These are phyloP conservation scores for Fusarium brevicatenulatum DNA, from an alignment of 2,329 filamentous ascomycete species.

Conservation along the genomic window DNA sequence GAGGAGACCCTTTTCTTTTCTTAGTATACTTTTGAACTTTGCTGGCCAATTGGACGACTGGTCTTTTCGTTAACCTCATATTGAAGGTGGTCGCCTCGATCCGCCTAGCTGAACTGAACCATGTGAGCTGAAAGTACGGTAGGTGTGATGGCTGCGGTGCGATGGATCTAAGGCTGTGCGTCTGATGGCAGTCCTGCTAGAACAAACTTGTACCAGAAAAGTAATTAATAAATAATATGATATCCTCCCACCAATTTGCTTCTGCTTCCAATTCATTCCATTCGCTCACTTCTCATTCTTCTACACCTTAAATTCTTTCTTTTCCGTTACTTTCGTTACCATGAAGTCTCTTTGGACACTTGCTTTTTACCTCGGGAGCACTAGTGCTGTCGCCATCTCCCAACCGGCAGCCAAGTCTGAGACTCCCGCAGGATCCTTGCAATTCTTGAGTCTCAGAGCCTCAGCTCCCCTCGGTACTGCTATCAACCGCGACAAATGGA, in stretches of 20 bases:
- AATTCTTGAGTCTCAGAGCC: not conserved
- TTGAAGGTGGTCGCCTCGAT: not conserved
- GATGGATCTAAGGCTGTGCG: not conserved
- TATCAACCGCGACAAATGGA: slow-evolving; percentile 20
- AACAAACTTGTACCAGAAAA: not conserved
- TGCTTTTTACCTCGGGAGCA: not conserved
- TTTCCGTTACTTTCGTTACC: not conserved
- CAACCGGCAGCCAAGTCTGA: not conserved
- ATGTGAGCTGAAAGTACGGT: not conserved
- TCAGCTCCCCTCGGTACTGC: not conserved
- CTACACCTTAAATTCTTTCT: too few species aligned
- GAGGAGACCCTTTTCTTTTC: not conserved
- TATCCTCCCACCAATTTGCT: not conserved
- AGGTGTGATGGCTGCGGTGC: not conserved
- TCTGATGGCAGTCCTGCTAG: not conserved
- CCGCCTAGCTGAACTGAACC: not conserved
- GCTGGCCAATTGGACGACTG: not conserved
- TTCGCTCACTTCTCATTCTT: not conserved
- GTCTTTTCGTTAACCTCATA: not conserved
- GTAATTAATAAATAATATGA: not conserved
- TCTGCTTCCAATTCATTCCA: not conserved
- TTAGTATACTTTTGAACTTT: not conserved
- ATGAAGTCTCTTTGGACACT: not conserved
- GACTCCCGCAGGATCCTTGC: not conserved
- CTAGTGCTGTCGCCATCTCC: not conserved